phyloP scores from a whole-genome alignment of 768 basidiomycete species.

The Mycena capillaripes region DNA sequence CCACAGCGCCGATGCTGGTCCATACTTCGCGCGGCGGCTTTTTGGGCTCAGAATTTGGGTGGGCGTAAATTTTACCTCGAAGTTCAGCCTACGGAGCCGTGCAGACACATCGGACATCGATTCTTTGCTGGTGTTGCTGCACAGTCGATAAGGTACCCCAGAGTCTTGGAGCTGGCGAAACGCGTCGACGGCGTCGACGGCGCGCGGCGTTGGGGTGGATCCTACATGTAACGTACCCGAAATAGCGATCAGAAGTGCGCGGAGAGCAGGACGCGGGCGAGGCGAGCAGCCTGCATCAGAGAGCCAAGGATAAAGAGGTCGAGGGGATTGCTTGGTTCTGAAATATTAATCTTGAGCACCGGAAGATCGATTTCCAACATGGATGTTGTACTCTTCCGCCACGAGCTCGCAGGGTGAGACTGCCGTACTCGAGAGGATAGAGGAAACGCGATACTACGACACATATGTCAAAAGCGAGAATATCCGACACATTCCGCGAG shows the following conservation, averaged over 20 bases:
- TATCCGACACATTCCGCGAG: no score
- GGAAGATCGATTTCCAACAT: no score
- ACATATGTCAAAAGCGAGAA: no score
- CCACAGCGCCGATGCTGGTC: conserved; percentile 76
- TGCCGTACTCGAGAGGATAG: no score
- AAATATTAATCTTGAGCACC: no score
- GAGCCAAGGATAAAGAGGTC: not conserved
- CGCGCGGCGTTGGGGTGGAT: conserved; percentile 59
- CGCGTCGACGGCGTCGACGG: conserved; percentile 61
- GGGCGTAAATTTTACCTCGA: conserved; percentile 51
- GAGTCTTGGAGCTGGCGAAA: conserved; percentile 52
- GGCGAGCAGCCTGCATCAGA: not conserved
- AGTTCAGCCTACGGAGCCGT: conserved; percentile 62
- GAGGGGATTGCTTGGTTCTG: no score
- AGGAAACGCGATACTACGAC: no score
- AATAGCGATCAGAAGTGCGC: conserved; percentile 74
- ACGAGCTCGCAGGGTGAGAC: no score
- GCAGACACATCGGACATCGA: conserved; percentile 59
- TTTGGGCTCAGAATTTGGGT: conserved; percentile 25
- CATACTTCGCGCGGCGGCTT: conserved; percentile 58
- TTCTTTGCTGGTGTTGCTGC: conserved; percentile 82
- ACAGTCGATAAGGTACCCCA: conserved; percentile 63
- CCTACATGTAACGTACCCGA: conserved; percentile 78
- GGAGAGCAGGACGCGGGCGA: conserved; percentile 55
- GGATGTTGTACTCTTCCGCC: no score